These are phyloP conservation scores for Botrytis cinerea DNA, from an alignment of 2,329 filamentous ascomycete genomes.

Conservation along the genomic window DNA sequence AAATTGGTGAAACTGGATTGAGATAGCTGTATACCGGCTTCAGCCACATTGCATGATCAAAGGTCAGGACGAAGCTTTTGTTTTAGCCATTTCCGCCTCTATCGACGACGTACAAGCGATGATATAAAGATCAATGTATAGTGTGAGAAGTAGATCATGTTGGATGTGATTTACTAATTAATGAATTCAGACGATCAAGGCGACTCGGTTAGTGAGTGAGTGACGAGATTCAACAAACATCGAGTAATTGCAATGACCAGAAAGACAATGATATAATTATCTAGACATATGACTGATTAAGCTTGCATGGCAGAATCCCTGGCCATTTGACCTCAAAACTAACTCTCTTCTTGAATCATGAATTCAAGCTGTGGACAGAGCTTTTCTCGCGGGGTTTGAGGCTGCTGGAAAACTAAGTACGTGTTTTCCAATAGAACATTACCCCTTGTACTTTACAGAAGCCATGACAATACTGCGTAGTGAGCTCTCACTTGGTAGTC, in stretches of 20 bases:
- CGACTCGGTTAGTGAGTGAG: not conserved
- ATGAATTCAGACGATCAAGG: not conserved
- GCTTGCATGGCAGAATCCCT: not conserved
- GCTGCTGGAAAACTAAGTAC: too few relatives aligned
- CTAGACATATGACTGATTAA: not conserved
- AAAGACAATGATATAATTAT: not conserved
- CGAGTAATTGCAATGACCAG: rapidly evolving
- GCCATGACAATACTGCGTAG: not conserved
- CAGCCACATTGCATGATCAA: not conserved
- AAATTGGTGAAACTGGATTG: not conserved
- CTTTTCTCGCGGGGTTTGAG: too few relatives aligned
- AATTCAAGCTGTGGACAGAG: not conserved
- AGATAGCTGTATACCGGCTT: not conserved
- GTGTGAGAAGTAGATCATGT: not conserved
- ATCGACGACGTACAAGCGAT: not conserved
- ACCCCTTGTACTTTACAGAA: not conserved
- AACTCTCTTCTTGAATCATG: not conserved
- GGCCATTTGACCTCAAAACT: not conserved
- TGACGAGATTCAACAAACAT: not conserved
- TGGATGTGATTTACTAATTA: not conserved
- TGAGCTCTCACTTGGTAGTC: too few relatives aligned
- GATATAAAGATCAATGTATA: too few relatives aligned
- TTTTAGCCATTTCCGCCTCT: not conserved
- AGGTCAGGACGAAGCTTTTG: rapidly evolving
- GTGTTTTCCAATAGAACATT: not conserved